Evolutionary conservation across 179 eudicot species (phyloP).

Genomic region (Beta corolliflora): DNA sequence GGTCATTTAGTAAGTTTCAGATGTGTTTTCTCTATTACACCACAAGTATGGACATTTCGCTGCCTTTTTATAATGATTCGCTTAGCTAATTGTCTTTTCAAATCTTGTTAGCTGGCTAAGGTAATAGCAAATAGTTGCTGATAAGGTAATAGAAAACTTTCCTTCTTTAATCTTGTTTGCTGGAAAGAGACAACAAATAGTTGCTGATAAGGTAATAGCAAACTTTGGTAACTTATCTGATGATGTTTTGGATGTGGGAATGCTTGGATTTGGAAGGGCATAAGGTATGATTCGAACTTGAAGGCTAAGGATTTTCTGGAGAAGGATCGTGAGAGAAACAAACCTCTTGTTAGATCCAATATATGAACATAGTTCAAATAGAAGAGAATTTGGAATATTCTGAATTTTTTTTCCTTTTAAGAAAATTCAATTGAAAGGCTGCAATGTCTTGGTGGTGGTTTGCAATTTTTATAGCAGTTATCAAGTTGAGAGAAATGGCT

Average conservation of each 20-base stretch:
- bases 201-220: neutral
- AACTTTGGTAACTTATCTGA: neutral
- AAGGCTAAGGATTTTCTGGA: no score
- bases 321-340: no score
- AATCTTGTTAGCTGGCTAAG: no score
- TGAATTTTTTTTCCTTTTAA: no score
- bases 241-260: neutral
- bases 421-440: no score
- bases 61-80: neutral
- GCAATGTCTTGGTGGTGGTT: no score
- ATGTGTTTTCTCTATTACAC: neutral
- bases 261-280: neutral
- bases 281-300: neutral
- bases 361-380: no score
- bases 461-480: no score
- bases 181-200: neutral
- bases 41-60: neutral
- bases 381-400: no score
- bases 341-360: neutral
- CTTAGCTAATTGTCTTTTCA: neutral
- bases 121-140: no score
- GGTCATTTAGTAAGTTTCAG: constrained; percentile 68
- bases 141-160: no score
- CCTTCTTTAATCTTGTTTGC: neutral
- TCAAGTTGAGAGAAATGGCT: no score